Evolutionary conservation across 768 basidiomycete genomes (phyloP), one percentile per base, ranked within the genome.

Genomic region (Asterophora parasitica): DNA sequence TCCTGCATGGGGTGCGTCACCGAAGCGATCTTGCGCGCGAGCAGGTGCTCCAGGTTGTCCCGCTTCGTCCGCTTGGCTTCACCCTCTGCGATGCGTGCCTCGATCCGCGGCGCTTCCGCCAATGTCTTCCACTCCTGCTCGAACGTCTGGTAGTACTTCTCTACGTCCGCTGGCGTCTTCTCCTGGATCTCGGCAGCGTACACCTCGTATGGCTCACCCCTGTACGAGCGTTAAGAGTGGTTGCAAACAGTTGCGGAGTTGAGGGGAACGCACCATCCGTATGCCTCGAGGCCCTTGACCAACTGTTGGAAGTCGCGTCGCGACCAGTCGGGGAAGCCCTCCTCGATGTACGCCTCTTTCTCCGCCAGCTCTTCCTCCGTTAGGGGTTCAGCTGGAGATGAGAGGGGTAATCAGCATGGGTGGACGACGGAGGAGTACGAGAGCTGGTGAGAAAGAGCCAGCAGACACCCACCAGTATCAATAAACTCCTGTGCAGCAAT

Each of bases 1-100:
- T 96, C 94, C 64, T 98, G 95, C 85, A 98, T 92, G 1, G 96
- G 96, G 65, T 86, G 92, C 32, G 79, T 75, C 49, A 90, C 86
- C 1, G 86, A 86, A 16, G 72, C 72, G 58, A 98, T 88, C 64
- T 97, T 97, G 60, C 81, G 78, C 43, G 82, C 71, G 26, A 98
- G 79, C 7, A 94, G 79, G 27, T 78, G 75, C 55, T 89, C 84
- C 12, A 88, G 78, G 57, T 88, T 87, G 44, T 85, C 85, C 4
- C 88, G 81, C 59, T 91, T 90, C 61, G 84, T 85, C 27, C 93
- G 88, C 61, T 92, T 92, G 3, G 85, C 83, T 60, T 95, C 92
- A 26, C 93, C 94, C 59, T 91, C 87, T 16, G 83, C 70, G 53
- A 97, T 91, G 48, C 92, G 85, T n/a, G 79, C 76, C 51, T 85